Percentiles rank a stretch among this genome's conserved stretches.
phyloP scores from a whole-genome alignment of 2,329 filamentous ascomycete species.

The Pyrenophora teres region DNA sequence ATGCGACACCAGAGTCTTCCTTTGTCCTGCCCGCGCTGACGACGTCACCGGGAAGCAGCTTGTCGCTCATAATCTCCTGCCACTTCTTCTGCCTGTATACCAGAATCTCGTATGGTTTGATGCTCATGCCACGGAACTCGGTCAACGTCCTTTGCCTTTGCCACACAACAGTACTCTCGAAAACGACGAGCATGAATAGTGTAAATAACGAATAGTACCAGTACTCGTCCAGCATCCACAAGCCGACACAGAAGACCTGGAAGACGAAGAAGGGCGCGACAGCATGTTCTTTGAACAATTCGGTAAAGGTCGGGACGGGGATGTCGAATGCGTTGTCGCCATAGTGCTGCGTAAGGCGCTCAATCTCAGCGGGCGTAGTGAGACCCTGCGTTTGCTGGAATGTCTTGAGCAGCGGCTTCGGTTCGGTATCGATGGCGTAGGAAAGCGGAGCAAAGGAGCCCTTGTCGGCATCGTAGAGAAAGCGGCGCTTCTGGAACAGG shows the following conservation, averaged over 20 bases:
- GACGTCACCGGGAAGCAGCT: conserved; percentile 88
- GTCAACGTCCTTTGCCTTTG: conserved; percentile 93
- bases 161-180: conserved; percentile 99
- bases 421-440: conserved; percentile 83
- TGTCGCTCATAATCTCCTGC: conserved; percentile 87
- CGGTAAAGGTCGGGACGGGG: conserved; percentile 90
- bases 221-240: conserved; percentile 99
- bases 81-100: conserved; percentile 87
- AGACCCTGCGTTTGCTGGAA: conserved; percentile 85
- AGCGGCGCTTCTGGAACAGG: conserved; percentile 96
- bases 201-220: conserved; percentile 99
- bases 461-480: conserved; percentile 75
- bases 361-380: conserved; percentile 72
- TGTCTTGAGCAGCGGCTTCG: conserved; percentile 74
- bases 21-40: conserved; percentile 92
- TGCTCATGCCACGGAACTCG: conserved; percentile 98
- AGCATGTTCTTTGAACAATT: conserved; percentile 97
- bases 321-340: conserved; percentile 97
- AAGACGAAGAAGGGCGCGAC: conserved; percentile 99
- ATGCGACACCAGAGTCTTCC: conserved; percentile 95
- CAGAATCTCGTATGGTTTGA: conserved; percentile 96
- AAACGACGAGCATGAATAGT: conserved; percentile 95
- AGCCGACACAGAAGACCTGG: conserved; percentile 95
- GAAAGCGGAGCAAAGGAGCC: conserved; percentile 79
- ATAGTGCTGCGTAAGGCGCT: conserved; percentile 86